Conservation (phyloP, 495 filamentous ascomycete species). For the Viridothelium virens region DNA sequence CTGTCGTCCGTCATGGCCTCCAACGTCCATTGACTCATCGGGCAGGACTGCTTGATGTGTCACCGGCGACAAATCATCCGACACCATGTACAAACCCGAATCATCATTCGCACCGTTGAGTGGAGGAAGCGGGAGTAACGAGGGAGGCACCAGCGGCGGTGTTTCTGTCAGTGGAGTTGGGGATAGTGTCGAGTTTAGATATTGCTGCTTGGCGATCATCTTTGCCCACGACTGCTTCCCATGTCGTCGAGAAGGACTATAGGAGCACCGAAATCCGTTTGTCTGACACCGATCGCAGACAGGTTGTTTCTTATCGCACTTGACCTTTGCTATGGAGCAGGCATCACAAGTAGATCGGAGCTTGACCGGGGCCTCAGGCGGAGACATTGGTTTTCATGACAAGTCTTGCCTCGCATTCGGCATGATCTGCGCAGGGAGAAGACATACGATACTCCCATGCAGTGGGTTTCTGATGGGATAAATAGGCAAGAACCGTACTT, state of each 20-base stretch:
- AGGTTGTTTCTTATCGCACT: conserved; percentile 32
- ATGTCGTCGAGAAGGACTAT: conserved; percentile 29
- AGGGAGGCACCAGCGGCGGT: neutral
- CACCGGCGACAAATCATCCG: neutral
- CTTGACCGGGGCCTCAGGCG: conserved; percentile 29
- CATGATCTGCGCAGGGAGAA: too few species aligned
- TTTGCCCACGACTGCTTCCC: conserved; percentile 26
- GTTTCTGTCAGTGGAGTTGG: neutral
- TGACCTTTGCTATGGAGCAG: conserved; percentile 32
- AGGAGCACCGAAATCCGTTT: conserved; percentile 24
- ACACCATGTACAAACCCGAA: neutral
- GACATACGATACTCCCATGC: too few species aligned
- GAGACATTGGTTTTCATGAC: neutral
- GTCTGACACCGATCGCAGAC: conserved; percentile 26
- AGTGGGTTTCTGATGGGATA: too few species aligned
- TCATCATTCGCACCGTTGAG: neutral
- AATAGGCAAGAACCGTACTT: too few species aligned
- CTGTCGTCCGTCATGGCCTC: neutral
- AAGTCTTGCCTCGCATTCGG: too few species aligned
- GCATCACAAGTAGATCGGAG: conserved; percentile 31
- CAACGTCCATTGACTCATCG: neutral
- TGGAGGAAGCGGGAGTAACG: neutral
- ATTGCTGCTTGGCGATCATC: conserved; percentile 9
- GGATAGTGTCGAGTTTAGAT: neutral
- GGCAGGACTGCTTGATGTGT: neutral